Evolutionary conservation across 208 protist species (phyloP).

Genomic region (Zelonia costaricensis): DNA sequence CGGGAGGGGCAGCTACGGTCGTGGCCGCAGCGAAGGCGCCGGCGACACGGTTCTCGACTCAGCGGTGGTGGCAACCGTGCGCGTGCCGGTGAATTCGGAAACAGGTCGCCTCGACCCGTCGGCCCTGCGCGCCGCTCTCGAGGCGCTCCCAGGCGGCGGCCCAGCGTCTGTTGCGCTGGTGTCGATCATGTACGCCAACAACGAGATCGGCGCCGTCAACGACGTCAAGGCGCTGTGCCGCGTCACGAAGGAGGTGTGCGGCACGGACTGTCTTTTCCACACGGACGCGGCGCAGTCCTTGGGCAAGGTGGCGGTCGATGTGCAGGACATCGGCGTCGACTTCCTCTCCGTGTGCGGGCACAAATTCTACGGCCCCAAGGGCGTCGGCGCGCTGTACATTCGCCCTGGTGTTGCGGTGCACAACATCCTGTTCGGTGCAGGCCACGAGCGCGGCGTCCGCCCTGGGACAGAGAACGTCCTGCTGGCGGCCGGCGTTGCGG

Average conservation of each 20-base stretch:
- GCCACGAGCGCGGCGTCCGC: slow-evolving; percentile 78
- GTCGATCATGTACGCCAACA: slow-evolving; percentile 96
- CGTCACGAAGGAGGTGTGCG: slow-evolving; percentile 67
- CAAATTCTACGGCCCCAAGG: slow-evolving; percentile 98
- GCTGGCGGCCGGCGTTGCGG: slow-evolving; percentile 72
- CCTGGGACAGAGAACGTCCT: slow-evolving; percentile 90
- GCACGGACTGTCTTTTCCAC: slow-evolving; percentile 81
- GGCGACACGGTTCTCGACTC: neutral
- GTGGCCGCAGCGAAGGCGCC: neutral
- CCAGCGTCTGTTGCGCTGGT: slow-evolving; percentile 74
- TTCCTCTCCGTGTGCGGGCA: slow-evolving; percentile 97
- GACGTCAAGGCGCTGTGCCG: slow-evolving; percentile 82
- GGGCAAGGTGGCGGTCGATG: slow-evolving; percentile 97
- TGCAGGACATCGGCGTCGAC: slow-evolving; percentile 92
- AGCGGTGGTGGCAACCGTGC: slow-evolving; percentile 2
- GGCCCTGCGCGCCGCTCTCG: slow-evolving; percentile 34
- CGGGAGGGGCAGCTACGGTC: neutral
- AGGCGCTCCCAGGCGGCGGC: slow-evolving; percentile 35
- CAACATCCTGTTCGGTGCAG: slow-evolving; percentile 81
- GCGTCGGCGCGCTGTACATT: slow-evolving; percentile 81
- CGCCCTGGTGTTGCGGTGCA: slow-evolving; percentile 44
- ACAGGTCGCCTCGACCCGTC: slow-evolving; percentile 40
- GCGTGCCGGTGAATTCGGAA: slow-evolving; percentile 44
- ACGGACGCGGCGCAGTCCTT: slow-evolving; percentile 96
- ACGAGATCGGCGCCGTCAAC: slow-evolving; percentile 94